Evolutionary conservation across 176 grass and related monocot species (phyloP).

Genomic region (Raddia guianensis): DNA sequence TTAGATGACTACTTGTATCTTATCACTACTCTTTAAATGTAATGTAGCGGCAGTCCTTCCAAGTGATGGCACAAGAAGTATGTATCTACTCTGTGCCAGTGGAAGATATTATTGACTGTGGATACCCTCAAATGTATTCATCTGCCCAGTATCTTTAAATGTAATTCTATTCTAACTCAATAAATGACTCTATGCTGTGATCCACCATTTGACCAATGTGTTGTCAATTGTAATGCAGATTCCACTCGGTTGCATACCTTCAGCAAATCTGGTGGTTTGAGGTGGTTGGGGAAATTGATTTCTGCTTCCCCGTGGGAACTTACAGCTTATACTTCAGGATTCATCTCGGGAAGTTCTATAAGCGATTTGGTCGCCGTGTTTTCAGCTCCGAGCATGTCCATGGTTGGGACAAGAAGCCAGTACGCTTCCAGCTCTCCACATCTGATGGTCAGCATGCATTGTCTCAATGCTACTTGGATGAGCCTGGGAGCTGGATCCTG

Average conservation of each 20-base stretch:
- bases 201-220: not conserved
- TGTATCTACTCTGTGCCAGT: constrained; percentile 27
- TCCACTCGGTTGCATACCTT: constrained; percentile 80
- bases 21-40: not conserved
- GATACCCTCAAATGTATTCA: constrained; percentile 1
- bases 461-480: constrained; percentile 64
- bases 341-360: constrained; percentile 74
- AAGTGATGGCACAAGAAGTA: constrained; percentile 18
- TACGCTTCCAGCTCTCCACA: constrained; percentile 78
- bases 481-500: constrained; percentile 76
- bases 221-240: constrained; percentile 47
- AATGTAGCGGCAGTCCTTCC: constrained; percentile 13
- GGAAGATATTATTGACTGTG: constrained; percentile 23
- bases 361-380: constrained; percentile 63
- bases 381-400: constrained; percentile 69
- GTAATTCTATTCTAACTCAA: constrained; percentile 18
- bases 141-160: constrained; percentile 14
- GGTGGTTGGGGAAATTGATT: constrained; percentile 84
- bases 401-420: constrained; percentile 87
- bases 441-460: constrained; percentile 64
- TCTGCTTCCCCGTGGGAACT: constrained; percentile 75
- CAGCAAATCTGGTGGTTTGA: constrained; percentile 99
- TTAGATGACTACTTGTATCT: not conserved
- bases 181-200: not conserved
- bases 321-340: constrained; percentile 84